These are phyloP conservation scores for Globisporangium nagaii DNA, from an alignment of 352 stramenopile genomes.

Conservation along the genomic window DNA sequence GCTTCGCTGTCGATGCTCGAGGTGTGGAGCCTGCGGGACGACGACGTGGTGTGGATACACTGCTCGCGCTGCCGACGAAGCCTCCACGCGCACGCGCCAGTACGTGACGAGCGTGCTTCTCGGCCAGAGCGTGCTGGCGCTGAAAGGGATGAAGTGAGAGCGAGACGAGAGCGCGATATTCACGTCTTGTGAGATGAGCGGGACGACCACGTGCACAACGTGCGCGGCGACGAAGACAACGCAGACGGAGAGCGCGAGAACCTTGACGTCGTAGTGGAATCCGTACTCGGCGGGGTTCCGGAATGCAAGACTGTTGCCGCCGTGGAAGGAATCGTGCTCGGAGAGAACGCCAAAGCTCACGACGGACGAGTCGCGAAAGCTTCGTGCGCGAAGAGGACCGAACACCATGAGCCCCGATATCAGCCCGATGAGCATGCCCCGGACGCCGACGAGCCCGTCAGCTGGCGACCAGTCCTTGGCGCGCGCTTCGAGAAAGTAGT, in stretches of 20 bases:
- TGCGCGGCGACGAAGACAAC: not conserved
- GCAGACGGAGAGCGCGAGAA: slow-evolving; percentile 1
- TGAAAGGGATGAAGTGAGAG: slow-evolving; percentile 17
- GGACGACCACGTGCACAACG: not conserved
- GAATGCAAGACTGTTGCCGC: not conserved
- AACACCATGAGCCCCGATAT: slow-evolving; percentile 22
- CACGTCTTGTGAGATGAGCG: not conserved
- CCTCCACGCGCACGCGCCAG: slow-evolving; percentile 1
- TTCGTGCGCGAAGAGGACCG: not conserved
- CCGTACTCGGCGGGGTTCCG: slow-evolving; percentile 1
- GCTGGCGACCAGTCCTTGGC: slow-evolving; percentile 3
- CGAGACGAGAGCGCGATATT: slow-evolving; percentile 8
- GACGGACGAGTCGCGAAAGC: slow-evolving; percentile 1
- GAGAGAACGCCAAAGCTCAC: slow-evolving; percentile 5
- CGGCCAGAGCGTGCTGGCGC: slow-evolving; percentile 18
- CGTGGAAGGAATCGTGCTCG: not conserved
- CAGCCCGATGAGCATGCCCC: slow-evolving; percentile 15
- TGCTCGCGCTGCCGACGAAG: too few species aligned
- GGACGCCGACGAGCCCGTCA: slow-evolving; percentile 16
- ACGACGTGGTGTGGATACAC: not conserved
- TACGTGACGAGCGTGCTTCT: slow-evolving; percentile 3
- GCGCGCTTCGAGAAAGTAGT: slow-evolving; percentile 1
- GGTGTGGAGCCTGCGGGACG: not conserved
- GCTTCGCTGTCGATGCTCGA: not conserved
- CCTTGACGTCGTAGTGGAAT: slow-evolving; percentile 10